These are phyloP conservation scores for Inonotus hispidus DNA, from an alignment of 1,284 basidiomycete species.

Conservation along the genomic window DNA sequence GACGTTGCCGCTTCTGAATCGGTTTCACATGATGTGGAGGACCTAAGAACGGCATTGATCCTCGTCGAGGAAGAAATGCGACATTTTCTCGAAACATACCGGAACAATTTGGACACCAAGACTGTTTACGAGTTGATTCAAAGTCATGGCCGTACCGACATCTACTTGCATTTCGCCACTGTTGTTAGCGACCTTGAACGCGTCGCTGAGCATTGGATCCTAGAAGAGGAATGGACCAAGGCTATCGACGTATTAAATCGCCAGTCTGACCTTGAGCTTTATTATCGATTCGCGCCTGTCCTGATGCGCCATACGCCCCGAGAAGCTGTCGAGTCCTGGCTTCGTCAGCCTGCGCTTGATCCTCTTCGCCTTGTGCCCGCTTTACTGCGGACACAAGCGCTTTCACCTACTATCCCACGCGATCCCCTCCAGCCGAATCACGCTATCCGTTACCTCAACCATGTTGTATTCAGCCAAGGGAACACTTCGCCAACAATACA, in stretches of 20 bases:
- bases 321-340: slow-evolving; percentile 90
- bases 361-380: slow-evolving; percentile 87
- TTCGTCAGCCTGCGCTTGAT: slow-evolving; percentile 75
- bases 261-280: slow-evolving; percentile 81
- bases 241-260: slow-evolving; percentile 85
- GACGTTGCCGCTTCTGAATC: slow-evolving; percentile 84
- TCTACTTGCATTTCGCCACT: slow-evolving; percentile 88
- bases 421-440: slow-evolving; percentile 76
- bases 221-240: slow-evolving; percentile 88
- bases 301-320: slow-evolving; percentile 85
- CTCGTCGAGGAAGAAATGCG: slow-evolving; percentile 91
- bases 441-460: slow-evolving; percentile 83
- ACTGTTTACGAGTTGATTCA: slow-evolving; percentile 92
- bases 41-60: slow-evolving; percentile 72
- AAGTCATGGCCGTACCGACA: slow-evolving; percentile 88
- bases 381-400: slow-evolving; percentile 74
- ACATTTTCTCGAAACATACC: slow-evolving; percentile 91
- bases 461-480: slow-evolving; percentile 75
- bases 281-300: slow-evolving; percentile 89
- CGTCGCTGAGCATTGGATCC: slow-evolving; percentile 90
- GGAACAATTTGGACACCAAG: slow-evolving; percentile 76
- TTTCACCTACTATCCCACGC: slow-evolving; percentile 34
- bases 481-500: slow-evolving; percentile 86
- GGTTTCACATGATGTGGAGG: slow-evolving; percentile 81
- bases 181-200: slow-evolving; percentile 78